Base-by-base conservation (phyloP, 139 green algal species). In the Parachlorella kessleri region DNA sequence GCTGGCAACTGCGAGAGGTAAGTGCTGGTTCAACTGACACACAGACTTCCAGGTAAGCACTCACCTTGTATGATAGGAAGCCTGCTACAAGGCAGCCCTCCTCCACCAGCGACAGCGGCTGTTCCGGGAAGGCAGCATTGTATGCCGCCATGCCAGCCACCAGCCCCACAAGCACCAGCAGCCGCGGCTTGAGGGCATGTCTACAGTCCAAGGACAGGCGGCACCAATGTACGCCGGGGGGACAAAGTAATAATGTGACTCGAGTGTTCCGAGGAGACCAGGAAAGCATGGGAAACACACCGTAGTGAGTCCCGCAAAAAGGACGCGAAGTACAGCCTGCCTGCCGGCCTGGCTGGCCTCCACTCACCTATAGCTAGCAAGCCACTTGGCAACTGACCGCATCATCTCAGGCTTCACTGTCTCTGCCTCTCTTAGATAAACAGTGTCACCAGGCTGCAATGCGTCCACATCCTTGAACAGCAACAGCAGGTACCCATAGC, bases 21-120 rank as follows among this genome's bases (percentile, higher is more conserved):
- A n/a, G n/a, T n/a, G n/a, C n/a, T n/a, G n/a, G n/a, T n/a, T n/a
- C n/a, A n/a, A n/a, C n/a, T n/a, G n/a, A n/a, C n/a, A n/a, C n/a
- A n/a, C n/a, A n/a, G n/a, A n/a, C n/a, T n/a, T n/a, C n/a, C n/a
- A n/a, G 9, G 23, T 33, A 26, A 14, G 35, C 3, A 3, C 41
- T 30, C 4, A 83, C 76, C 79, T 94, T 94, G 79, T 92, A 94
- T 0, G 76, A 77, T 32, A 94, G 72, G 73, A 94, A 94, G 4
- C 90, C 89, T 33, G 68, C 75, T 36, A 94, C 66, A 64, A 92
- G 32, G 76, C 87, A 93, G 48, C 85, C 90, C 66, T 88, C 42
- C 41, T 86, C 75, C 30, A 86, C 76, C 24, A 71, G 39, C 6
- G 75, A 70, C 48, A 86, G 66, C 33, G 66, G 76, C 21, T 28